Evolutionary conservation across 768 basidiomycete genomes (phyloP).

Genomic region (Boletellus ananiceps): DNA sequence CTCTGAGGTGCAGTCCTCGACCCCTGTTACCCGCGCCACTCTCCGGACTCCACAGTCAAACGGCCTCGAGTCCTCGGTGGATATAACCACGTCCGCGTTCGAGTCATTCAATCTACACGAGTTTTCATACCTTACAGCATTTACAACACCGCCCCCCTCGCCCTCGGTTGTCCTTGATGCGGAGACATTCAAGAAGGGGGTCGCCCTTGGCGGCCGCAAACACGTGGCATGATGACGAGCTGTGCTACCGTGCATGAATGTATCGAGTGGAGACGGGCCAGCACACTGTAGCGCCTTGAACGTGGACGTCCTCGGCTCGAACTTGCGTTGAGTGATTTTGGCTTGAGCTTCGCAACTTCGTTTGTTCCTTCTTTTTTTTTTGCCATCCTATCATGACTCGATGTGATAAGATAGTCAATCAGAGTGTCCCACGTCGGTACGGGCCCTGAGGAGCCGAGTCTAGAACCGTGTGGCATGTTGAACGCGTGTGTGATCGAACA

Average conservation of each 20-base stretch:
- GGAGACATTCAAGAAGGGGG: constrained; percentile 11
- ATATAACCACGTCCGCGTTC: constrained; percentile 5
- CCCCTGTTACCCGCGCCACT: too few relatives aligned
- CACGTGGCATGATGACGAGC: constrained; percentile 10
- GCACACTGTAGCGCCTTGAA: not conserved
- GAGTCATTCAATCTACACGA: constrained; percentile 25
- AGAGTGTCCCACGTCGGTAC: not conserved
- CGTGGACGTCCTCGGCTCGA: too few relatives aligned
- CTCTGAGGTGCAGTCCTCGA: too few relatives aligned
- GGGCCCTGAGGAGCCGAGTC: constrained; percentile 3
- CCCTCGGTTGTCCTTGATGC: constrained; percentile 15
- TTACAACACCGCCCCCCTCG: constrained; percentile 29
- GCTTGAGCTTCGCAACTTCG: constrained; percentile 16
- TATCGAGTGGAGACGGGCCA: constrained; percentile 12
- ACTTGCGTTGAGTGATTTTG: constrained; percentile 3
- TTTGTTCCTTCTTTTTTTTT: not conserved
- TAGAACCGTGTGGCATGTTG: constrained; percentile 15
- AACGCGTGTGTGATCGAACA: constrained; percentile 16
- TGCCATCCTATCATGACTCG: constrained; percentile 17
- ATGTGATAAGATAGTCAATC: constrained; percentile 20
- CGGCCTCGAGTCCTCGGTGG: too few relatives aligned
- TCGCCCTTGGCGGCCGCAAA: constrained; percentile 4
- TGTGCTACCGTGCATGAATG: constrained; percentile 3
- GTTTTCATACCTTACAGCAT: constrained; percentile 30
- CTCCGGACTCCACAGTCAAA: too few relatives aligned